phyloP scores from a whole-genome alignment of 352 stramenopile species.

The Phytophthora citricola region DNA sequence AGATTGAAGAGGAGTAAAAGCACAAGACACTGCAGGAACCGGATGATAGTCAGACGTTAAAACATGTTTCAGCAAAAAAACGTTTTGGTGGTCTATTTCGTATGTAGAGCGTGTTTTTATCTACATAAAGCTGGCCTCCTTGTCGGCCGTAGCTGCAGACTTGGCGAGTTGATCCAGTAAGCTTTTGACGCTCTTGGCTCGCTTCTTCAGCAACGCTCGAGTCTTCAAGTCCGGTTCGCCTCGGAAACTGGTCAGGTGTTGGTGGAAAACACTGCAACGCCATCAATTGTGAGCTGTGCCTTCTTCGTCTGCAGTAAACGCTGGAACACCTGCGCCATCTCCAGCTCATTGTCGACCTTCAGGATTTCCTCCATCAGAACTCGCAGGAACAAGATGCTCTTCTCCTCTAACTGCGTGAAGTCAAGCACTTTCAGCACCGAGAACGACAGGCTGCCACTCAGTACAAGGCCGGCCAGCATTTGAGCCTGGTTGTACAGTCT shows the following conservation, averaged over 20 bases:
- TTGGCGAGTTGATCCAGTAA: conserved; percentile 76
- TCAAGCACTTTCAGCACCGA: conserved; percentile 93
- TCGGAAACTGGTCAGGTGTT: conserved; percentile 74
- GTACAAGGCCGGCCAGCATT: conserved; percentile 83
- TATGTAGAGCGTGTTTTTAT: conserved; percentile 3
- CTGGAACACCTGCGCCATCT: conserved; percentile 79
- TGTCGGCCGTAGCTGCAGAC: conserved; percentile 52
- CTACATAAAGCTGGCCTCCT: conserved; percentile 63
- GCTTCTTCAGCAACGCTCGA: conserved; percentile 61
- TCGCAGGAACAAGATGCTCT: conserved; percentile 90
- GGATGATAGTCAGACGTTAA: too few relatives aligned
- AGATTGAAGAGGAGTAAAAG: conserved; percentile 41
- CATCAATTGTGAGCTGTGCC: conserved; percentile 78
- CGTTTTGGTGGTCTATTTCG: conserved; percentile 22
- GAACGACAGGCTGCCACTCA: conserved; percentile 69
- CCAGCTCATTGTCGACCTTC: conserved; percentile 66
- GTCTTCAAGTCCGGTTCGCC: conserved; percentile 46
- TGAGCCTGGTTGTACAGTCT: conserved; percentile 92
- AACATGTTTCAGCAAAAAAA: background rate
- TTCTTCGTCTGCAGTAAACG: conserved; percentile 84
- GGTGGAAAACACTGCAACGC: conserved; percentile 83
- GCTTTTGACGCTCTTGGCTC: conserved; percentile 69
- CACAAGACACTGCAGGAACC: too few relatives aligned
- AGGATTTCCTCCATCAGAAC: conserved; percentile 81
- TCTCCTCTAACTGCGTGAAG: conserved; percentile 90